A percentile compares a stretch with the other conserved stretches of the same genome.
phyloP scores from a whole-genome alignment of 106 monocot species.

The Chionographis japonica region DNA sequence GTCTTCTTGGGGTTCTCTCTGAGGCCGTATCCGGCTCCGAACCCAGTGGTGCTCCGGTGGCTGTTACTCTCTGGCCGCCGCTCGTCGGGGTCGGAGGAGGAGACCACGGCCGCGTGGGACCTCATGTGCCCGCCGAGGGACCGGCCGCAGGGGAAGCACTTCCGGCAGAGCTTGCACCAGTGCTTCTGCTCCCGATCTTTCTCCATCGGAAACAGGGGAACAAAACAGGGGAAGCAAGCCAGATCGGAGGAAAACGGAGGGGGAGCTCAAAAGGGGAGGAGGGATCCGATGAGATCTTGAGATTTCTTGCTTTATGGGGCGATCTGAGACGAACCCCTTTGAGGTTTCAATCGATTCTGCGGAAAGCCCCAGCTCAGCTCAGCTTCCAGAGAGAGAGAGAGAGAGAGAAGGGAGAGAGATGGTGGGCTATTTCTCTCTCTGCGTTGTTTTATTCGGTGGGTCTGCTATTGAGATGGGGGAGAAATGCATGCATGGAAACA shows the following conservation, averaged over 20 bases:
- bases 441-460: too few species aligned
- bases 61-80: background rate
- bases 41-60: background rate
- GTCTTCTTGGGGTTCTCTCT: constrained; percentile 59
- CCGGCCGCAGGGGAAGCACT: constrained; percentile 37
- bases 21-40: constrained; percentile 26
- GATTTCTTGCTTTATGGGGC: background rate
- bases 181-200: constrained; percentile 16
- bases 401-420: too few species aligned
- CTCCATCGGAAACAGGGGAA: background rate
- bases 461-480: too few species aligned
- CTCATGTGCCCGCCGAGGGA: constrained; percentile 70
- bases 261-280: background rate
- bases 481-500: too few species aligned
- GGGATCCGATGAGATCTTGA: constrained; percentile 3
- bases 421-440: too few species aligned
- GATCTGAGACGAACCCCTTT: background rate
- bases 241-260: background rate
- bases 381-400: too few species aligned
- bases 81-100: background rate
- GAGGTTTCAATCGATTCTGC: too few species aligned
- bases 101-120: constrained; percentile 19
- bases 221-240: background rate
- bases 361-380: too few species aligned
- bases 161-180: constrained; percentile 33